Evolutionary conservation across 805 yeast genomes (phyloP), one percentile per base, ranked within the genome.

Genomic region (Cyberlindnera maritima): DNA sequence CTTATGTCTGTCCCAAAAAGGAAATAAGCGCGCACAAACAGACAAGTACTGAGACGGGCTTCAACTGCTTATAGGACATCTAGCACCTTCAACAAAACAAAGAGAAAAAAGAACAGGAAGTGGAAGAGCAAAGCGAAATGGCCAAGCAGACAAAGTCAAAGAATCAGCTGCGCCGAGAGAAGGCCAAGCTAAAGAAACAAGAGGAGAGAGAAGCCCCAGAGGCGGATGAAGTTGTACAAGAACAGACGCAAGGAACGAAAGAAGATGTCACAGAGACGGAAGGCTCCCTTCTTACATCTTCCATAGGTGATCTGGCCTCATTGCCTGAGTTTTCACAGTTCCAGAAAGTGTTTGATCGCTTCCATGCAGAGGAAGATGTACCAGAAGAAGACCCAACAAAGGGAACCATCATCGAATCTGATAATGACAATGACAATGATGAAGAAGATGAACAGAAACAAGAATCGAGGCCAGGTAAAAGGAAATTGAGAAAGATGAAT

Each of bases 401-500:
- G 43, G 68, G 64, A 18, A 62, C 62, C n/a, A 55, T 67, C 11
- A 54, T 60, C 36, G 66, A 65, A 39, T 56, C 64, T 37, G 70
- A 65, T 26, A 66, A 62, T 15, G 60, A 57, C 2, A 18, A 39
- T 2, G 34, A 15, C 13, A 19, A 8, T 7, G 52, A 47, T 8
- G 50, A 50, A 4, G 58, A 50, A n/a, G 44, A 38, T 3, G 21
- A 17, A 29, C 18, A 15, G 26, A 31, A 20, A 18, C 32, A 60
- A n/a, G 59, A 53, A 17, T 55, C 56, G 5, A 47, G 53, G 26
- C 50, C 75, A 4, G 68, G 80, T 14, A 79, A 74, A 47, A 72
- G 79, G 44, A 82, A 84, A 59, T 66, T 72, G 21, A 71, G 81
- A 36, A 73, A 73, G 50, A 58, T 65, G 39, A 71, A 75, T 42